Evolutionary conservation across 2,329 filamentous ascomycete genomes (phyloP), one percentile per base, ranked within the genome.

Genomic region (Thelonectria blattea): DNA sequence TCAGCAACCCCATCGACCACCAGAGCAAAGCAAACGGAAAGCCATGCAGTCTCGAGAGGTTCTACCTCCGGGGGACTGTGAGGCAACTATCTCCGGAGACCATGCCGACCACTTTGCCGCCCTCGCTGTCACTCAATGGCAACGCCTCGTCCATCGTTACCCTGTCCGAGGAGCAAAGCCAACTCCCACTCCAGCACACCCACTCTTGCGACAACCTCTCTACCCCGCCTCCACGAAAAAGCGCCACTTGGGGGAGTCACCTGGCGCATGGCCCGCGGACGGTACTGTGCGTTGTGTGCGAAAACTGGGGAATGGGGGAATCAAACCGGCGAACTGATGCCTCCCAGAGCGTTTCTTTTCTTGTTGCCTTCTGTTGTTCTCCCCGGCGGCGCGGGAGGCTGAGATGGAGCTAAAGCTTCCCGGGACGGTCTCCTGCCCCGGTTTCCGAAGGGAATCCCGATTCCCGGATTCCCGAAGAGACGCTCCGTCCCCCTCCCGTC

Each of bases 51-150:
- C 20, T 14, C 3, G 12, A 24, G 10, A 24, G 20, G 20, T 27
- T 43, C 12, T 6, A 24, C 41, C 30, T 46, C 27, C 22, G n/a
- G 5, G n/a, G 32, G 34, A 34, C 43, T 17, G 24, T 24, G 11
- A 32, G 49, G 24, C 51, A 59, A 51, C 24, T 37, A 41, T 60
- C 34, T 52, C 67, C 67, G 67, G 61, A 50, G 32, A 61, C 49
- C 22, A 54, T 69, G 63, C 67, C 67, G 67, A 56, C 37, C 34
- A 64, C 56, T 63, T 63, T 67, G 53, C 32, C 43, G 52, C 56
- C 27, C 60, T 57, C 49, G 53, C 27, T 30, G 55, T 61, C 66
- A 61, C 65, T 52, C 55, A 58, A 32, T 46, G 27, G 43, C 30
- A 37, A 32, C 27, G 45, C 52, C 43, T 11, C 47, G 42, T 42